These are phyloP conservation scores for Solanum habrochaites DNA, from an alignment of 257 asterid genomes.

Conservation along the genomic window DNA sequence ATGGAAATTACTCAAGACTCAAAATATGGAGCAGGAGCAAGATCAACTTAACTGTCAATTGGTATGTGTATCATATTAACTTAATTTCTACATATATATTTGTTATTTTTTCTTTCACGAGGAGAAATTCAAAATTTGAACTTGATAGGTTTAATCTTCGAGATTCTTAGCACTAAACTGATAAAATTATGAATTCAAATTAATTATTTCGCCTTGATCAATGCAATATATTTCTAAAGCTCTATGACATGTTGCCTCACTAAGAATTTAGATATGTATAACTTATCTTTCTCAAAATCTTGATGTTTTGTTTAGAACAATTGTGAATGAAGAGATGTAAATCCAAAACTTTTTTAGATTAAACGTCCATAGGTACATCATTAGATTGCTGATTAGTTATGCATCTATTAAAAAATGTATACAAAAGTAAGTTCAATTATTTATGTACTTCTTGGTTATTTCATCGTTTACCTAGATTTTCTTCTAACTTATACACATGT, in stretches of 20 bases:
- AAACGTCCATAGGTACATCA: background rate
- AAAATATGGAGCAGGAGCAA: slow-evolving; percentile 4
- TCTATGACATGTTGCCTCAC: background rate
- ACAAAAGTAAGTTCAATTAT: background rate
- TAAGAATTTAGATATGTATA: background rate
- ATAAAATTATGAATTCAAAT: background rate
- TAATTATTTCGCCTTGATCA: background rate
- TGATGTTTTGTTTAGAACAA: background rate
- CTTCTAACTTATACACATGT: background rate
- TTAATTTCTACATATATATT: background rate
- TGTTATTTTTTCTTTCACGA: background rate
- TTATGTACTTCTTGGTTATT: background rate
- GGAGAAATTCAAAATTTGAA: background rate
- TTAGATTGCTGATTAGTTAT: background rate
- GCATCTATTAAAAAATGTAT: background rate
- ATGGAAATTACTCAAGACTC: background rate
- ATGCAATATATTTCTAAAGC: background rate
- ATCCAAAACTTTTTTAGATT: background rate
- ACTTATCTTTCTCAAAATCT: background rate
- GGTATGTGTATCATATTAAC: background rate
- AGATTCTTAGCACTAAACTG: background rate
- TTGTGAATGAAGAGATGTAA: background rate
- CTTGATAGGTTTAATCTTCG: background rate
- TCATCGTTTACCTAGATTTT: background rate
- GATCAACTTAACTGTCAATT: background rate